Base-by-base conservation (phyloP, 2,329 filamentous ascomycete genomes). In the Hawksworthiomyces lignivorus region DNA sequence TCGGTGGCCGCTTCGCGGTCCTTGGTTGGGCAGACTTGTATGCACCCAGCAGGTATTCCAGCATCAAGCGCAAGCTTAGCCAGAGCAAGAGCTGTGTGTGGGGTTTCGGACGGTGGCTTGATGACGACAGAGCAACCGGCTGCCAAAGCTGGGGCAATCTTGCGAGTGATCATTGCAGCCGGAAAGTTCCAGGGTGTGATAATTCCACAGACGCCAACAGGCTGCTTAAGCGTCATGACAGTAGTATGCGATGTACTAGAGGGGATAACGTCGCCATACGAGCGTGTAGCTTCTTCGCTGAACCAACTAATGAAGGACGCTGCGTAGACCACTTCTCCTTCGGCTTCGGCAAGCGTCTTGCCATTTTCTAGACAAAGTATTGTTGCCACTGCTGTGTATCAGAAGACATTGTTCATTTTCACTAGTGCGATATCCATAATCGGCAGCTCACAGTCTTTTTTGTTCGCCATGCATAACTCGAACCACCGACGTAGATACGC, bases 361-460 rank as follows among this genome's bases (percentile, higher is more conserved):
- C 80, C 80, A 48, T 84, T 84, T 62, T 84, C 80, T 70, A 79
- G 80, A 22, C 77, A 82, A 48, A 84, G 80, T 41, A 84, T 62
- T 34, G 70, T 80, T 0, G 77, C 46, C 9, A 50, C 43, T 45
- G 12, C 11, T n/a, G n/a, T n/a, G n/a, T n/a, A n/a, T n/a, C n/a
- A n/a, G n/a, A 34, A n/a, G 20, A 18, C n/a, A n/a, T 14, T 21
- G 7, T 7, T 32, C 24, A 36, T 12, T 17, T 12, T 40, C 28
- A 34, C 24, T 18, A 33, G n/a, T n/a, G n/a, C n/a, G 21, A 26
- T 41, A 28, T 28, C 7, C 34, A 39, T 31, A 20, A 31, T 15
- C 3, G 17, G n/a, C 7, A 33, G 19, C 36, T 17, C 30, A 39
- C 36, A 27, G 22, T 39, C 36, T 9, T 39, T 22, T 19, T 39